These are phyloP conservation scores for Gigaspora rosea DNA, from an alignment of 192 early-diverging fungal species.

Conservation along the genomic window DNA sequence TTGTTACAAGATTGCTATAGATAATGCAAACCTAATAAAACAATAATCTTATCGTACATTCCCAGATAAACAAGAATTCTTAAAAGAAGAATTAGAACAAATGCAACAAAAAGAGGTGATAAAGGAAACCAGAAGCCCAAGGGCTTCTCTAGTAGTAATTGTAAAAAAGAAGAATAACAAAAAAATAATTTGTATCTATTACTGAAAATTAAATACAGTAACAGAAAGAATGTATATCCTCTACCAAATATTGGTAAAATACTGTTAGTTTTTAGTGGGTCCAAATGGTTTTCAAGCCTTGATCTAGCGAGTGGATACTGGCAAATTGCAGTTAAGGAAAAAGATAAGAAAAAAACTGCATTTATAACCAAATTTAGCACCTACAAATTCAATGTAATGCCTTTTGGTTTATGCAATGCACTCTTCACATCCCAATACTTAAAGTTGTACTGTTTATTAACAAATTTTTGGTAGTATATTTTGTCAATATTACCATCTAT, in stretches of 20 bases:
- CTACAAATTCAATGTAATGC: constrained; percentile 44
- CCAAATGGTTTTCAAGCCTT: constrained; percentile 40
- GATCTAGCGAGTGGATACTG: constrained; percentile 38
- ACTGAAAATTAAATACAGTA: too few species aligned
- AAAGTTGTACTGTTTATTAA: constrained; percentile 37
- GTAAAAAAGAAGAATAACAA: too few species aligned
- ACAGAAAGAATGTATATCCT: constrained; percentile 6
- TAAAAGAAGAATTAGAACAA: too few species aligned
- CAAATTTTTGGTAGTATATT: constrained; percentile 39
- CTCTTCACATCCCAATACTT: constrained; percentile 41
- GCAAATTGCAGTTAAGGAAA: constrained; percentile 28
- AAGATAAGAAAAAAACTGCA: constrained; percentile 37
- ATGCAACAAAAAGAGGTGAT: too few species aligned
- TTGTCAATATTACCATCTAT: constrained; percentile 49
- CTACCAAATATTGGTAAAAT: constrained; percentile 52
- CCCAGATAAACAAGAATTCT: too few species aligned
- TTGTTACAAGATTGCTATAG: too few species aligned
- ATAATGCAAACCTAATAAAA: too few species aligned
- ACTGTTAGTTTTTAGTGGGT: constrained; percentile 35
- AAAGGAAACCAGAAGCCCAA: too few species aligned
- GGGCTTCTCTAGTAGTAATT: too few species aligned
- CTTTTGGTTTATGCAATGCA: constrained; percentile 46
- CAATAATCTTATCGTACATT: too few species aligned
- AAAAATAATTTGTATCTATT: too few species aligned
- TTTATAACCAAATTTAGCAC: constrained; percentile 37